Conservation (phyloP, 1,139 yeast genomes). For the Scheffersomyces cryptocercus region DNA sequence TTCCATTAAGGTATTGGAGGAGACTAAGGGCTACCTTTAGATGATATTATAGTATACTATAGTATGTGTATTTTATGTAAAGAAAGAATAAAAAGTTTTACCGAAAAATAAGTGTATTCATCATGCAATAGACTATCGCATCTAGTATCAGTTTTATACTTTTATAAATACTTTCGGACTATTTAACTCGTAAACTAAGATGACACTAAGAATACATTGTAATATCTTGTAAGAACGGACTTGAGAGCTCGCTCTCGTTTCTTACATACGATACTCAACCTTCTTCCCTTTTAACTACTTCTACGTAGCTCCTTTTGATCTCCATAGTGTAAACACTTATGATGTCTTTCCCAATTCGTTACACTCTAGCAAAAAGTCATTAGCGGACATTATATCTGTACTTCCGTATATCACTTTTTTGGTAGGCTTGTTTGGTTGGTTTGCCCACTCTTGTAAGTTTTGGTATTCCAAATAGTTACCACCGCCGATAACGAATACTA, state of each 20-base stretch:
- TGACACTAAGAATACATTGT: neutral
- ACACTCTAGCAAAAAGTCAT: constrained; percentile 74
- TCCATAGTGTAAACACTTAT: neutral
- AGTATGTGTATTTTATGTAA: constrained; percentile 1
- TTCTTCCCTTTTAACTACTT: too few species aligned
- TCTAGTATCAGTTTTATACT: neutral
- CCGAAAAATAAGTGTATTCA: too few species aligned
- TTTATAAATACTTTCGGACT: neutral
- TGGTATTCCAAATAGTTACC: constrained; percentile 95
- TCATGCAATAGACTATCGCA: too few species aligned
- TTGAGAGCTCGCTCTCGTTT: neutral
- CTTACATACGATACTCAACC: neutral
- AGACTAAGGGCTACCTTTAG: constrained; percentile 48
- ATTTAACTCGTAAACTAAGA: neutral
- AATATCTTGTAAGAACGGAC: neutral
- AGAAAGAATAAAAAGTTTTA: neutral
- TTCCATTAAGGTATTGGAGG: constrained; percentile 75
- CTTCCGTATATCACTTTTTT: constrained; percentile 79
- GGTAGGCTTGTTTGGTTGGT: constrained; percentile 41
- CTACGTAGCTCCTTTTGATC: too few species aligned
- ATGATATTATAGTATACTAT: constrained; percentile 1
- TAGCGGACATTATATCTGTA: constrained; percentile 77
- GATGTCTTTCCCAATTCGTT: constrained; percentile 47
- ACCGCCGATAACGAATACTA: constrained; percentile 94
- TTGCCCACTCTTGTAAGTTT: constrained; percentile 83